Conservation (phyloP, 2,329 filamentous ascomycete species). For the Erysiphe pulchra region DNA sequence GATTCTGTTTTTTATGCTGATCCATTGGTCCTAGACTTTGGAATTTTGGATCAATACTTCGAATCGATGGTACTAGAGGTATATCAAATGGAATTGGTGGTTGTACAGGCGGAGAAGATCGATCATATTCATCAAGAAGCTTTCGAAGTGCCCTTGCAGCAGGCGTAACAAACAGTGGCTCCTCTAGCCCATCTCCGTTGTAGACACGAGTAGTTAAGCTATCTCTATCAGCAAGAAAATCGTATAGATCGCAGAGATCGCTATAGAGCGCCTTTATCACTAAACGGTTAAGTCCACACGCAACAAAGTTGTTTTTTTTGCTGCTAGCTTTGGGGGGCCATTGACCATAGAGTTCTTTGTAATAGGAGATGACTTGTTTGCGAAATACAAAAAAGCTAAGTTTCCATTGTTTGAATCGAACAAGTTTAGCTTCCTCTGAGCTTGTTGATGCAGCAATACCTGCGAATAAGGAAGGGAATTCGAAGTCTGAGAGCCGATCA, state of each 20-base stretch:
- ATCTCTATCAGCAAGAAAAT: slow-evolving; percentile 60
- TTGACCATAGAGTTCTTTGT: slow-evolving; percentile 37
- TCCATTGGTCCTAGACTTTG: slow-evolving; percentile 41
- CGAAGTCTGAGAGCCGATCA: slow-evolving; percentile 56
- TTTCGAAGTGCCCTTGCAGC: slow-evolving; percentile 46
- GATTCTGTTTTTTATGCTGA: slow-evolving; percentile 42
- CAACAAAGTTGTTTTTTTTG: slow-evolving; percentile 76
- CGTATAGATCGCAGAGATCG: slow-evolving; percentile 70
- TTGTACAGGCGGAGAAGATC: slow-evolving; percentile 65
- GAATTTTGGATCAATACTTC: slow-evolving; percentile 34
- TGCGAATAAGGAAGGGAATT: slow-evolving; percentile 73
- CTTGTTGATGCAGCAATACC: slow-evolving; percentile 71
- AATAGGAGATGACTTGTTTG: slow-evolving; percentile 33
- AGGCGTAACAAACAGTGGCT: slow-evolving; percentile 27
- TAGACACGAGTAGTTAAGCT: slow-evolving; percentile 51
- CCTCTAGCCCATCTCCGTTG: slow-evolving; percentile 26
- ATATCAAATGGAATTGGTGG: slow-evolving; percentile 81
- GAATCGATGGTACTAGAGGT: slow-evolving; percentile 48
- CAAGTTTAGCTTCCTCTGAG: slow-evolving; percentile 44
- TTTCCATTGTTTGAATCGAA: slow-evolving; percentile 71
- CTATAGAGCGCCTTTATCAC: slow-evolving; percentile 62
- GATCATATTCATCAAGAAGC: slow-evolving; percentile 69
- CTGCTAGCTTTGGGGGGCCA: slow-evolving; percentile 81
- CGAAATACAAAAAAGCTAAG: slow-evolving; percentile 49
- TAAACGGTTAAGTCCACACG: slow-evolving; percentile 62